Evolutionary conservation across 176 grass and related monocot species (phyloP).

Genomic region (Guadua angustifolia): DNA sequence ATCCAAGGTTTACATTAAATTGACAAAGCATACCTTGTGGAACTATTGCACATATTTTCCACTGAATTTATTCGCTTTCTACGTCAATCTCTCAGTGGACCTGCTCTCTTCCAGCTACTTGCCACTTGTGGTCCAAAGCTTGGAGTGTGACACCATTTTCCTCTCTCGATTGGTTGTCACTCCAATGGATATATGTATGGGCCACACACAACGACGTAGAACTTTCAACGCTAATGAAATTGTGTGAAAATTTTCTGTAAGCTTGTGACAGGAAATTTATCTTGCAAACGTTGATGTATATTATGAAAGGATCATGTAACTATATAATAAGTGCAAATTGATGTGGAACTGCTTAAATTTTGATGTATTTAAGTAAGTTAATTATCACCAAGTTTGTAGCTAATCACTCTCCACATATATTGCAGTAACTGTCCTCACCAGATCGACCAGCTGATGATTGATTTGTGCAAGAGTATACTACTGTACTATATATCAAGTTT

Average conservation of each 20-base stretch:
- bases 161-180: slow-evolving; percentile 16
- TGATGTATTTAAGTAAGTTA: background rate
- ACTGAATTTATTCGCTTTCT: slow-evolving; percentile 40
- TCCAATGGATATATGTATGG: background rate
- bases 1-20: background rate
- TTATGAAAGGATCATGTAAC: slow-evolving; percentile 30
- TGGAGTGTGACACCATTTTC: slow-evolving; percentile 28
- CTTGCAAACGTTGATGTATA: background rate
- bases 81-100: slow-evolving; percentile 17
- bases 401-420: background rate
- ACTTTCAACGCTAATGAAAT: background rate
- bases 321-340: slow-evolving; percentile 3
- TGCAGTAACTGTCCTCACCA: background rate
- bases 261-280: background rate
- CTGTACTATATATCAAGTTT: background rate
- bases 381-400: background rate
- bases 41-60: slow-evolving; percentile 10
- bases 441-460: background rate
- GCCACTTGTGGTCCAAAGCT: slow-evolving; percentile 40
- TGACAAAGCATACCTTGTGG: background rate
- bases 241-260: slow-evolving; percentile 4
- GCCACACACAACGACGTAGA: background rate
- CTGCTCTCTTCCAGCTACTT: slow-evolving; percentile 19
- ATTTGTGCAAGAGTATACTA: background rate
- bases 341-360: background rate